A percentile compares a stretch with the other conserved stretches of the same genome.
Conservation (phyloP, 1,284 basidiomycete genomes). For the Nidula niveotomentosa region DNA sequence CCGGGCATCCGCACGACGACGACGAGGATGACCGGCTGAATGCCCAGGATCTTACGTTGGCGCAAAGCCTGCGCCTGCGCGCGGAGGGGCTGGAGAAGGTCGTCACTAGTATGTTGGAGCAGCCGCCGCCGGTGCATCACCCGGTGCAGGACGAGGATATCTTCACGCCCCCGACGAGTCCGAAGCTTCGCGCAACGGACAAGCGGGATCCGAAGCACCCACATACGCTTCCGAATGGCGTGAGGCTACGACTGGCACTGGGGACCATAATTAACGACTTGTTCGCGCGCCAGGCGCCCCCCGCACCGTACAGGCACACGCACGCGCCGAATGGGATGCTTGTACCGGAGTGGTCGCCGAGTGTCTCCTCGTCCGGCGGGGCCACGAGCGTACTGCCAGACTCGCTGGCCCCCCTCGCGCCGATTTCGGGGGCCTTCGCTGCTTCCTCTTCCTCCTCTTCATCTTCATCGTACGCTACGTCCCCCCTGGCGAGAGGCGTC, state of each 20-base stretch:
- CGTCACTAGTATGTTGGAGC: conserved; percentile 74
- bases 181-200: conserved; percentile 27
- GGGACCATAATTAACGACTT: conserved; percentile 76
- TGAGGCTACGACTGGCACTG: conserved; percentile 69
- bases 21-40: conserved; percentile 58
- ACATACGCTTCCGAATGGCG: conserved; percentile 76
- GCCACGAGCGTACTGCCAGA: conserved; percentile 11
- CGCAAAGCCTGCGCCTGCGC: conserved; percentile 60
- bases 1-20: conserved; percentile 49
- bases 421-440: conserved; percentile 22
- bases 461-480: too few species aligned
- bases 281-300: conserved; percentile 68
- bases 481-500: too few species aligned
- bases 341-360: too few species aligned
- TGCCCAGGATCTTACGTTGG: conserved; percentile 59
- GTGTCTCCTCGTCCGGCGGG: too few species aligned
- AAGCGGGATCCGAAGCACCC: conserved; percentile 35
- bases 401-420: conserved; percentile 19
- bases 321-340: conserved; percentile 11
- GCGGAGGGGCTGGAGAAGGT: conserved; percentile 81
- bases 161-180: conserved; percentile 49
- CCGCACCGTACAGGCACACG: conserved; percentile 44
- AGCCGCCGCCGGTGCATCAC: conserved; percentile 60
- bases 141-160: conserved; percentile 45
- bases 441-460: too few species aligned